Evolutionary conservation across 164 flowering plant genomes (phyloP).

Genomic region (Cinnamomum chago): DNA sequence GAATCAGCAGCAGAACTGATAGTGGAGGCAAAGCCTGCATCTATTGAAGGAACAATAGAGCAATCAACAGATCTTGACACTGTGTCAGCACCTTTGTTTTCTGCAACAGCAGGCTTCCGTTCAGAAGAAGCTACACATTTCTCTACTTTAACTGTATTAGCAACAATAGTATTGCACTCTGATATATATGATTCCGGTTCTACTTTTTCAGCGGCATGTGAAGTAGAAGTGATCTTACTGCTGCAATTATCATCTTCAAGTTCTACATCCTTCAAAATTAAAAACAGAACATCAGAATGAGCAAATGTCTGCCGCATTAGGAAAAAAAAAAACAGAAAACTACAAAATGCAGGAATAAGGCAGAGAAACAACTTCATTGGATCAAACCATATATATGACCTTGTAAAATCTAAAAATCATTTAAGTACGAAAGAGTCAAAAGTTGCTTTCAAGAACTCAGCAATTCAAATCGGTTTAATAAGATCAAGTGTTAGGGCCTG

Average conservation of each 20-base stretch:
- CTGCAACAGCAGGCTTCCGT: conserved; percentile 15
- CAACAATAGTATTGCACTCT: conserved; percentile 14
- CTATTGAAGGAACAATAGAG: conserved; percentile 22
- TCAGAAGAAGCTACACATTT: conserved; percentile 22
- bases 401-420: no score
- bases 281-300: background rate
- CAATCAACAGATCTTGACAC: conserved; percentile 21
- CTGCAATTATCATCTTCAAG: conserved; percentile 48
- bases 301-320: background rate
- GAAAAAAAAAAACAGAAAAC: no score
- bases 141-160: conserved; percentile 19
- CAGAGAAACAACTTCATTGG: no score
- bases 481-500: no score
- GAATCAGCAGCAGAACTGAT: conserved; percentile 17
- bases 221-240: conserved; percentile 21
- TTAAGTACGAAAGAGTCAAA: no score
- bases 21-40: conserved; percentile 17
- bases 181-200: conserved; percentile 11
- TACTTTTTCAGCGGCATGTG: conserved; percentile 17
- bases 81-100: conserved; percentile 16
- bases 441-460: no score
- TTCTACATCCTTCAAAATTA: conserved; percentile 51
- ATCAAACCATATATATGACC: no score
- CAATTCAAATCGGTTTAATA: no score
- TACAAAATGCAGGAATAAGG: no score